Conservation (phyloP, 139 green algal species). For the Spirogloea muscicola region DNA sequence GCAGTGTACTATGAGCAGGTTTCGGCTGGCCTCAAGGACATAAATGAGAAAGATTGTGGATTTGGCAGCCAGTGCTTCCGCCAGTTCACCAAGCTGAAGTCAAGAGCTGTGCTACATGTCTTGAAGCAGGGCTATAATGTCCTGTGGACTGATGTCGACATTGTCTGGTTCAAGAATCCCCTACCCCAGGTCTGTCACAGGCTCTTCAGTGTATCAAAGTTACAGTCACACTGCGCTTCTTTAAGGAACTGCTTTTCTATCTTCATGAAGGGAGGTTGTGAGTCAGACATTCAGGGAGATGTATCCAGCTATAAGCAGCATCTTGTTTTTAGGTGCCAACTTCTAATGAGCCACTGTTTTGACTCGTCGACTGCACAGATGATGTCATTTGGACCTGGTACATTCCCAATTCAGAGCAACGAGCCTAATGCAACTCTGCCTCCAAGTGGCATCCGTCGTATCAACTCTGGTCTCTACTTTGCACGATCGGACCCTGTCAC, state of each 20-base stretch:
- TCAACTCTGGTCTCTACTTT: conserved; percentile 33
- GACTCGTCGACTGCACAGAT: too few species aligned
- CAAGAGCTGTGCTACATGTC: conserved; percentile 13
- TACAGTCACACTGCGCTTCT: too few species aligned
- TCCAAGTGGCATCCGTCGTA: not conserved
- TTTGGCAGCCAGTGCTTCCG: conserved; percentile 43
- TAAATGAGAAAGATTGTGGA: conserved; percentile 8
- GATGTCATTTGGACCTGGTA: conserved; percentile 14
- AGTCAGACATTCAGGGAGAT: too few species aligned
- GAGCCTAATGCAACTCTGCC: conserved; percentile 8
- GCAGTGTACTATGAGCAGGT: conserved; percentile 31
- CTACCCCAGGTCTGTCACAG: conserved; percentile 23
- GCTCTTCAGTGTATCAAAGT: too few species aligned
- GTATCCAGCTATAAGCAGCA: too few species aligned
- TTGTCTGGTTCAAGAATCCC: conserved; percentile 29
- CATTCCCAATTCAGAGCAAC: conserved; percentile 34
- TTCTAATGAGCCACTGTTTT: too few species aligned
- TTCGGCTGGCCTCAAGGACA: not conserved
- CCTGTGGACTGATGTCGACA: conserved; percentile 35
- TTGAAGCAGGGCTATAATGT: conserved; percentile 30
- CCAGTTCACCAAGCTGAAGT: conserved; percentile 43
- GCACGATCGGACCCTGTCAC: not conserved
- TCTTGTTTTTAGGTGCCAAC: too few species aligned
- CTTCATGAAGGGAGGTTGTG: too few species aligned
- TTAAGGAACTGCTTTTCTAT: too few species aligned